Evolutionary conservation across 345 rosid species (phyloP).

Genomic region (Stellera chamaejasme): DNA sequence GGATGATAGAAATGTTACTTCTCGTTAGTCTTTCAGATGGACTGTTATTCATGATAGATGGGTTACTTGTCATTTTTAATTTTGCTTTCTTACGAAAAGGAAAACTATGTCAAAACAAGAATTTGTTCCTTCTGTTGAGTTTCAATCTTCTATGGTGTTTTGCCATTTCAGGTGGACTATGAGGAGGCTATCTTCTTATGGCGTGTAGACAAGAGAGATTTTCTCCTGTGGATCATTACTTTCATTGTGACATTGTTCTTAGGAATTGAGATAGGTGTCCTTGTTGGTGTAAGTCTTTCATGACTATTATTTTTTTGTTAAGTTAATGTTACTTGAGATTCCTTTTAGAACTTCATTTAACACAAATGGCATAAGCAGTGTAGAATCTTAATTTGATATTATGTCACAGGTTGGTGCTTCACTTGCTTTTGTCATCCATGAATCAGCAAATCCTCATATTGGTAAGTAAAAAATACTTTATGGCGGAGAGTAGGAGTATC

Average conservation of each 20-base stretch:
- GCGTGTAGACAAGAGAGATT: slow-evolving; percentile 93
- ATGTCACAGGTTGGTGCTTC: slow-evolving; percentile 78
- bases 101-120: neutral
- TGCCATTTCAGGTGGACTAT: slow-evolving; percentile 75
- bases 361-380: neutral
- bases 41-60: neutral
- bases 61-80: neutral
- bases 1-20: neutral
- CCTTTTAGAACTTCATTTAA: neutral
- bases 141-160: slow-evolving; percentile 11
- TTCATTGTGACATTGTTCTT: slow-evolving; percentile 72
- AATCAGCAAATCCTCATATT: slow-evolving; percentile 98
- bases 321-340: neutral
- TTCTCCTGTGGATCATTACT: slow-evolving; percentile 93
- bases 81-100: neutral
- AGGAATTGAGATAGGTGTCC: slow-evolving; percentile 96
- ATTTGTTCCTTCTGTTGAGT: slow-evolving; percentile 1
- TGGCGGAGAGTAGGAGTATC: no score
- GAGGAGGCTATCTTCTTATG: slow-evolving; percentile 93
- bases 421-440: slow-evolving; percentile 95
- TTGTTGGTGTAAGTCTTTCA: slow-evolving; percentile 74
- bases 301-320: neutral
- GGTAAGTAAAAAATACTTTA: slow-evolving; percentile 37
- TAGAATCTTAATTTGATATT: slow-evolving; percentile 14
- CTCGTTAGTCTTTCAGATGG: neutral